Evolutionary conservation across 257 asterid species (phyloP).

Genomic region (Fraxinus pennsylvanica): DNA sequence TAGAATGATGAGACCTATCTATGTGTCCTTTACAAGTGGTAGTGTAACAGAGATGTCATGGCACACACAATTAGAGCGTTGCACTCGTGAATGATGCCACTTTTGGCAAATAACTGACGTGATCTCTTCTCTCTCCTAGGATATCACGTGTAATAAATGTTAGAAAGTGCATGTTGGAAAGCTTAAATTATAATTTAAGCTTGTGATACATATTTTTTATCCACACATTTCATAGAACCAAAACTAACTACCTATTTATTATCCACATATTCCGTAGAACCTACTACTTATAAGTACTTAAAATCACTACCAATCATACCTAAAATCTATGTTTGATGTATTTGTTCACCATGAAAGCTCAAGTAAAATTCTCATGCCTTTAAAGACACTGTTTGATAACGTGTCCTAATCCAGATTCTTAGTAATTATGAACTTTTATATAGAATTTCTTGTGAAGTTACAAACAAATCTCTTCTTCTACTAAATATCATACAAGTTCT

Average conservation of each 20-base stretch:
- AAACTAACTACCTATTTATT: no score
- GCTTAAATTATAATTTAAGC: no score
- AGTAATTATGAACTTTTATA: background rate
- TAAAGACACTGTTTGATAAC: background rate
- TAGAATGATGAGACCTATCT: conserved; percentile 1
- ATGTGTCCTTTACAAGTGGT: background rate
- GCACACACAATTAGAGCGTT: no score
- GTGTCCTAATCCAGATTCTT: background rate
- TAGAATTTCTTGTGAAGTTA: conserved; percentile 1
- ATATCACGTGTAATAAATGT: conserved; percentile 5
- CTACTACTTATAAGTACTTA: no score
- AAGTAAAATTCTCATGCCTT: background rate
- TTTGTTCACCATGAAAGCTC: background rate
- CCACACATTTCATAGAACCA: no score
- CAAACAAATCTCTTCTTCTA: background rate
- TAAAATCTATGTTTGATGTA: background rate
- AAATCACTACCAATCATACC: no score
- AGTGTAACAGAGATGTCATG: no score
- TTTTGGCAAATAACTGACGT: background rate
- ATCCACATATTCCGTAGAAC: no score
- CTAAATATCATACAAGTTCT: background rate
- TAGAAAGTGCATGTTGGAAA: background rate
- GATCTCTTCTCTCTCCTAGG: background rate
- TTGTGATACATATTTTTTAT: no score
- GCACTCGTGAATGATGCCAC: no score